Base-by-base conservation (phyloP, 140 eudicot genomes). In the Bidens hawaiensis region DNA sequence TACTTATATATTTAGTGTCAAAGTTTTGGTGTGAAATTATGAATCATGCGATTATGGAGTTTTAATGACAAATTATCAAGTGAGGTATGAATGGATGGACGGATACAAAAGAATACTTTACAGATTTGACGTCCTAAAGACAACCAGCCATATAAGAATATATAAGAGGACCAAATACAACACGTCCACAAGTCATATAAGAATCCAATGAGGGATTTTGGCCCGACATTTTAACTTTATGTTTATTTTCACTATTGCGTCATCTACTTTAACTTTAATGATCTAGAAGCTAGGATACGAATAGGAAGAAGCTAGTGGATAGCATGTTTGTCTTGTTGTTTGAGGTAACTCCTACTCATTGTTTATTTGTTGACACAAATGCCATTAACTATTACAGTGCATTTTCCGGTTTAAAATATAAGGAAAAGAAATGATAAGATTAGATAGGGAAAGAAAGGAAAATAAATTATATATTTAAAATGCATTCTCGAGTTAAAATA, bases 181-280 rank as follows among this genome's bases (percentile, higher is more conserved):
- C n/a, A n/a, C n/a, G n/a, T n/a, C n/a, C 25, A 3, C 27, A 57
- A 55, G 24, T 64, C 26, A 17, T 45, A 15, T 26, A 46, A 27
- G 58, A 27, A 27, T 63, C 69, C 57, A 63, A 63, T 27, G n/a
- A 55, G 45, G 6, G 17, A 27, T 68, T 18, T 40, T 25, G 13
- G 45, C 28, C 18, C 25, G 15, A 36, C 22, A 25, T 52, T 66
- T 51, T 66, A 66, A 23, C 38, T 33, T 64, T 65, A 18, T 65
- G 13, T 65, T 65, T 65, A 61, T 49, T 34, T 57, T 27, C 40
- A 5, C 14, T 40, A 12, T 40, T 19, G 11, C 43, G 11, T 41
- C n/a, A 36, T 14, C 11, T 9, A 34, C 9, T n/a, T 36, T 1
- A 36, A 36, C 43, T 41, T 41, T 15, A 45, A 1, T 16, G 23